A percentile compares a stretch with the other conserved stretches of the same genome.
Conservation (phyloP, 495 filamentous ascomycete species). For the Platismatia glauca region DNA sequence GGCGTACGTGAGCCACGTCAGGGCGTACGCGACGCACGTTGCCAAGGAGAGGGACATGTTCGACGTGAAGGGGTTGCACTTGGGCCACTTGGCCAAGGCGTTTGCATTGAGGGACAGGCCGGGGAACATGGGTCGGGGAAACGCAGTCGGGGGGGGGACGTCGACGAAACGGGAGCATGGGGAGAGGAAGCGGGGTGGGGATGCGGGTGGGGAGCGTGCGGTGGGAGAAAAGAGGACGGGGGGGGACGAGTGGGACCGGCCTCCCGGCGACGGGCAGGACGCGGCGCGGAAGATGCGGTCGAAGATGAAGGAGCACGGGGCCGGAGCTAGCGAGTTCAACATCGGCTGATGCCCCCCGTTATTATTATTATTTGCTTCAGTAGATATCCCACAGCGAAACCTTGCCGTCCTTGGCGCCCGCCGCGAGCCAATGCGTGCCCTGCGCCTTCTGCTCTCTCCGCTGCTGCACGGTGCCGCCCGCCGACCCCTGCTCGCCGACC, state of each 20-base stretch:
- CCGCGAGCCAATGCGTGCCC: slow-evolving; percentile 78
- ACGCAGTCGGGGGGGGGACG: slow-evolving; percentile 31
- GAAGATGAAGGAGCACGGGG: slow-evolving; percentile 74
- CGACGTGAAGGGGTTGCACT: slow-evolving; percentile 77
- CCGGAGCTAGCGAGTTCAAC: slow-evolving; percentile 76
- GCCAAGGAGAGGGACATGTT: slow-evolving; percentile 73
- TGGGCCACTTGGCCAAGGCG: slow-evolving; percentile 88
- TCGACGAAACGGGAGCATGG: slow-evolving; percentile 35
- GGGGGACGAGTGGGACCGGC: slow-evolving; percentile 32
- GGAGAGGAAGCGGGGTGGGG: slow-evolving; percentile 26
- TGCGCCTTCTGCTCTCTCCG: slow-evolving; percentile 56
- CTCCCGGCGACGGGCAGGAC: slow-evolving; percentile 44
- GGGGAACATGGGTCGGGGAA: slow-evolving; percentile 58
- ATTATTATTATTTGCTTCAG: slow-evolving; percentile 43
- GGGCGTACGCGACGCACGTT: slow-evolving; percentile 92
- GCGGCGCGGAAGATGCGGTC: slow-evolving; percentile 65
- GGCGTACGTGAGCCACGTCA: slow-evolving; percentile 82
- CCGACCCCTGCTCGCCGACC: neutral
- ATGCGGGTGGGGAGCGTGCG: neutral
- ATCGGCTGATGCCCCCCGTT: slow-evolving; percentile 51
- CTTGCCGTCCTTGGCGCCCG: slow-evolving; percentile 90
- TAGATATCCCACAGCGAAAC: slow-evolving; percentile 95
- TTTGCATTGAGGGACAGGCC: slow-evolving; percentile 85
- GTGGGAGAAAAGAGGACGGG: slow-evolving; percentile 20
- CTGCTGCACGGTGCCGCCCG: slow-evolving; percentile 41